phyloP scores from a whole-genome alignment of 2,329 filamentous ascomycete species.

The Calonectria hawksworthii region DNA sequence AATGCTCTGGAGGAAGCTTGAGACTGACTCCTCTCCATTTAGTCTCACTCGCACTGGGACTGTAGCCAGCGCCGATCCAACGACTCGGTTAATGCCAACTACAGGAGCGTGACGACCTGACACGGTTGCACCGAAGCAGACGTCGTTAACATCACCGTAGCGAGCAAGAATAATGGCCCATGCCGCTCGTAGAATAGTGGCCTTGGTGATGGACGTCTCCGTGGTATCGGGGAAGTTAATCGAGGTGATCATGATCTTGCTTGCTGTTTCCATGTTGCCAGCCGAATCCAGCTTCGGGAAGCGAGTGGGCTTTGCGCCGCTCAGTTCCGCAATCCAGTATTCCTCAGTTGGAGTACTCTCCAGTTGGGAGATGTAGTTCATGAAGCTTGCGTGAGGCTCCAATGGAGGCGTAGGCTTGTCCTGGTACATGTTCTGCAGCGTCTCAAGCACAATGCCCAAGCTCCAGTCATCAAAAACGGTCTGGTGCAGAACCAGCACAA shows the following conservation, averaged over 20 bases:
- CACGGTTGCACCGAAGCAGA: slow-evolving; percentile 44
- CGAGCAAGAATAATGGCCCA: slow-evolving; percentile 17
- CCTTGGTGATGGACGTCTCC: not conserved
- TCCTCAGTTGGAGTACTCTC: not conserved
- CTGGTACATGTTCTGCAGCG: slow-evolving; percentile 19
- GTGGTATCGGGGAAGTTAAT: not conserved
- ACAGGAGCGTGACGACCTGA: slow-evolving; percentile 44
- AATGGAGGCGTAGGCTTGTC: not conserved
- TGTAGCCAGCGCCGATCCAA: slow-evolving; percentile 46
- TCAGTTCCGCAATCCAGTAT: not conserved
- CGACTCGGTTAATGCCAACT: slow-evolving; percentile 39
- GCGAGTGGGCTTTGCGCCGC: not conserved
- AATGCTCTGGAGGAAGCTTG: slow-evolving; percentile 57
- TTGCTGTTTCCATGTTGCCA: not conserved
- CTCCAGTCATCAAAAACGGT: slow-evolving; percentile 35
- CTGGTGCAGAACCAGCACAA: slow-evolving; percentile 37
- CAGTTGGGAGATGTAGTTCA: not conserved
- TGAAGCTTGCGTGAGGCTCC: not conserved
- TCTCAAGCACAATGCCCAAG: slow-evolving; percentile 17
- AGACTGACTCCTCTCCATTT: not conserved
- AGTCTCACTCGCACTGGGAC: slow-evolving; percentile 43
- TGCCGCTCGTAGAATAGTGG: slow-evolving; percentile 30
- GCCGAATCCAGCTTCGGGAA: not conserved
- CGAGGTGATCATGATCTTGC: not conserved
- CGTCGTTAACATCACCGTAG: slow-evolving; percentile 42